Evolutionary conservation across 345 rosid genomes (phyloP).

Genomic region (Arabidopsis thaliana): DNA sequence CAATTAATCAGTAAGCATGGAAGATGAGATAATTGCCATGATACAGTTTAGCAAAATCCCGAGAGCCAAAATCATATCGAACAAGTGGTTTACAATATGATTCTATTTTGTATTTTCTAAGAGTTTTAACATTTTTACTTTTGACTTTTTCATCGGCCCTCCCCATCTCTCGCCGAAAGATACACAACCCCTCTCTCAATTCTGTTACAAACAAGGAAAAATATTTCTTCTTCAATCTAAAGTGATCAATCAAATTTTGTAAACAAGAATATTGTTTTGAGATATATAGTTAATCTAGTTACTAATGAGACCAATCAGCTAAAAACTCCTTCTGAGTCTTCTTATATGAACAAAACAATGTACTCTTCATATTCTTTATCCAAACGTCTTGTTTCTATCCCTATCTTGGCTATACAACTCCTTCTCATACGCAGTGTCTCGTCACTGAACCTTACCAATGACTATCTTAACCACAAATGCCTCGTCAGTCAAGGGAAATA

Average conservation of each 20-base stretch:
- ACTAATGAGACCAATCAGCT: background rate
- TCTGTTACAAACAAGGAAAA: background rate
- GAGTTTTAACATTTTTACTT: background rate
- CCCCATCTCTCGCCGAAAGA: constrained; percentile 19
- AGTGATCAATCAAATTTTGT: background rate
- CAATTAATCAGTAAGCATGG: no score
- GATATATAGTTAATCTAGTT: background rate
- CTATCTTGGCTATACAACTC: constrained; percentile 16
- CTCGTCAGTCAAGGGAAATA: constrained; percentile 39
- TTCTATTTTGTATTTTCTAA: constrained; percentile 6
- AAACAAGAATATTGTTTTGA: background rate
- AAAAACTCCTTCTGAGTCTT: background rate
- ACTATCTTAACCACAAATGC: constrained; percentile 47
- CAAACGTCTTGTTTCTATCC: background rate
- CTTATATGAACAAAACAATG: background rate
- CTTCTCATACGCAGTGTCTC: constrained; percentile 2
- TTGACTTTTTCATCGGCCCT: constrained; percentile 20
- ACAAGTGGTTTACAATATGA: background rate
- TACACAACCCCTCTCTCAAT: background rate
- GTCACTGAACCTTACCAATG: constrained; percentile 31
- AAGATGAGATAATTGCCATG: no score
- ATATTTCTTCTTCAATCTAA: background rate
- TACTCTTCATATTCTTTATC: background rate
- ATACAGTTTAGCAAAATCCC: background rate
- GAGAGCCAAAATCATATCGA: background rate